phyloP scores from a whole-genome alignment of 208 protist species.

The Leishmania amazonensis region DNA sequence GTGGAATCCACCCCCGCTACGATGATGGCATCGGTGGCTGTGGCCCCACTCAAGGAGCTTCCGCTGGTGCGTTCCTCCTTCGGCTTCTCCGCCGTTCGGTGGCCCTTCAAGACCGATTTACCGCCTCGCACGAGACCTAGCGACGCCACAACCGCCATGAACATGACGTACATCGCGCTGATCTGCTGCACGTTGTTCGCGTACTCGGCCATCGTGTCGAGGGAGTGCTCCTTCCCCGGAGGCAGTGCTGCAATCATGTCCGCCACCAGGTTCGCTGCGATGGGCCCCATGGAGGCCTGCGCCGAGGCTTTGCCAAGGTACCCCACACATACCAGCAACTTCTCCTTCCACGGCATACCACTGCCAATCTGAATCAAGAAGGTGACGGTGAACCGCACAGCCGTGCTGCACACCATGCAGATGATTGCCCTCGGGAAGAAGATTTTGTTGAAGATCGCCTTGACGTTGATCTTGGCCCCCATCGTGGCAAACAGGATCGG shows the following conservation, averaged over 20 bases:
- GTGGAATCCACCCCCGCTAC: background rate
- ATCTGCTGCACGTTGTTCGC: constrained; percentile 78
- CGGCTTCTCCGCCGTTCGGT: constrained; percentile 10
- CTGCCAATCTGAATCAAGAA: constrained; percentile 59
- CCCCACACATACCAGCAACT: constrained; percentile 69
- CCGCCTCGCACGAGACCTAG: constrained; percentile 64
- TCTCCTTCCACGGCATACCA: constrained; percentile 52
- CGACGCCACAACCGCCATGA: constrained; percentile 72
- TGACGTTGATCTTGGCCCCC: constrained; percentile 69
- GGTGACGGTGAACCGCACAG: constrained; percentile 51
- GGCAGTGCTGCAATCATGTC: constrained; percentile 42
- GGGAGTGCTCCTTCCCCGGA: constrained; percentile 13
- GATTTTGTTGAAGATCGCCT: constrained; percentile 57
- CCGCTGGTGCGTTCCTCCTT: background rate
- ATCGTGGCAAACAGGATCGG: constrained; percentile 73
- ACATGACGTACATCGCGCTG: constrained; percentile 80
- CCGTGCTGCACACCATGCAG: constrained; percentile 61
- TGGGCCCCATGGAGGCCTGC: constrained; percentile 73
- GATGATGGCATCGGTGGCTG: background rate
- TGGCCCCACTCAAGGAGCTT: background rate
- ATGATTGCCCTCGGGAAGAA: constrained; percentile 79
- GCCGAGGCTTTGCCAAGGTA: constrained; percentile 78
- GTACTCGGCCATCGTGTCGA: constrained; percentile 40
- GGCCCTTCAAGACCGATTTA: constrained; percentile 41
- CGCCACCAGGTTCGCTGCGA: constrained; percentile 61